phyloP scores from a whole-genome alignment of 768 basidiomycete species.

The Agaricus subrufescens region DNA sequence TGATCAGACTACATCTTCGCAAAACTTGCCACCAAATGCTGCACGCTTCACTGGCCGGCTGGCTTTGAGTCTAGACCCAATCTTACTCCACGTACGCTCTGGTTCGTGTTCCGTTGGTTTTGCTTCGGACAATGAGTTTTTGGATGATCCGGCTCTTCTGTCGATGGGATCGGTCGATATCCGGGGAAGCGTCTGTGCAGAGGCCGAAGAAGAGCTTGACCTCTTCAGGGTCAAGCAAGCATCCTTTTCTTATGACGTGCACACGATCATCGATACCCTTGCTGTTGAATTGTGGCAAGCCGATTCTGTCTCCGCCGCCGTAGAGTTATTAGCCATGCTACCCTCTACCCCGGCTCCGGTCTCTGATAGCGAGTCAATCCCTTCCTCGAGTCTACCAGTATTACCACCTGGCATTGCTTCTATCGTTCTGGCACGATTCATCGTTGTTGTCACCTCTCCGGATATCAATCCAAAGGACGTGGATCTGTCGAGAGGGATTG shows the following conservation, averaged over 20 bases:
- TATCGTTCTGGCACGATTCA: constrained; percentile 55
- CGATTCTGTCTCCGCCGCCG: constrained; percentile 25
- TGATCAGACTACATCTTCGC: constrained; percentile 16
- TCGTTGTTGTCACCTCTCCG: constrained; percentile 67
- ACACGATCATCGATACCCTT: constrained; percentile 19
- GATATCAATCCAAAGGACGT: constrained; percentile 76
- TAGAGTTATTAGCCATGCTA: constrained; percentile 39
- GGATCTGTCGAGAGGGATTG: constrained; percentile 66
- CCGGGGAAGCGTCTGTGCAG: constrained; percentile 47
- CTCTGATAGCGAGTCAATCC: background rate
- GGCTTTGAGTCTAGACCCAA: constrained; percentile 41
- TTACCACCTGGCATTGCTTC: constrained; percentile 56
- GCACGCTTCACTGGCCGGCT: constrained; percentile 41
- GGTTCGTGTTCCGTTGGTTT: constrained; percentile 22
- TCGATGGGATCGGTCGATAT: constrained; percentile 56
- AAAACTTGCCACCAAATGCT: constrained; percentile 21
- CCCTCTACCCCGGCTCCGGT: constrained; percentile 18
- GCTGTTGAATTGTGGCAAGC: constrained; percentile 29
- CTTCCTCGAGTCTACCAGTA: constrained; percentile 7
- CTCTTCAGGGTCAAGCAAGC: constrained; percentile 26
- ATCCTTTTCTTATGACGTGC: constrained; percentile 18
- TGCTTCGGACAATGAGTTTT: constrained; percentile 31
- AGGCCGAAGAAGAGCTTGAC: constrained; percentile 33
- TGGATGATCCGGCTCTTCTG: constrained; percentile 47
- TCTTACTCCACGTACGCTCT: constrained; percentile 49